Evolutionary conservation across 164 flowering plant genomes (phyloP).

Genomic region (Taxillus chinensis): DNA sequence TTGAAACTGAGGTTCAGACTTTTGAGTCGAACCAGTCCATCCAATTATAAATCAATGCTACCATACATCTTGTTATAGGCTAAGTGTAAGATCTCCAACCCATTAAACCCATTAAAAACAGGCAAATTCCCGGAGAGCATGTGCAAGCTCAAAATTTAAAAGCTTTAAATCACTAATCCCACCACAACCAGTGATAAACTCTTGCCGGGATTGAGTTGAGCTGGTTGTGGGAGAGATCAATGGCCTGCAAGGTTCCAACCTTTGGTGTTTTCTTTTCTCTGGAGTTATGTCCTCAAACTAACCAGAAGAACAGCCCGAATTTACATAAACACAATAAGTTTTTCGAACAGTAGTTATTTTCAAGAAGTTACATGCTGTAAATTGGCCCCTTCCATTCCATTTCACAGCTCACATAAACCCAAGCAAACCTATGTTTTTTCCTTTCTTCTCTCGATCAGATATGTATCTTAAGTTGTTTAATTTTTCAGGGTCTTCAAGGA

Average conservation of each 20-base stretch:
- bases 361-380: too few relatives aligned
- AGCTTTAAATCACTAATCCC: constrained; percentile 24
- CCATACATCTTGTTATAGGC: constrained; percentile 41
- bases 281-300: too few relatives aligned
- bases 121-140: constrained; percentile 31
- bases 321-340: too few relatives aligned
- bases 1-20: constrained; percentile 36
- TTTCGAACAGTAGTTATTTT: too few relatives aligned
- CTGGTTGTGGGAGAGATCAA: constrained; percentile 44
- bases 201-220: constrained; percentile 32
- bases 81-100: constrained; percentile 45
- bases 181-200: constrained; percentile 40
- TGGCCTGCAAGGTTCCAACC: constrained; percentile 34
- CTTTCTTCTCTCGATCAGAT: too few relatives aligned
- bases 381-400: too few relatives aligned
- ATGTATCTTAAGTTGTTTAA: too few relatives aligned
- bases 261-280: too few relatives aligned
- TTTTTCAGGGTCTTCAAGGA: too few relatives aligned
- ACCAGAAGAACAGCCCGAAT: too few relatives aligned
- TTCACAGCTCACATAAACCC: too few relatives aligned
- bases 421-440: too few relatives aligned
- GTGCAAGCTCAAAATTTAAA: constrained; percentile 47
- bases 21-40: constrained; percentile 29
- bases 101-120: constrained; percentile 32
- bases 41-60: constrained; percentile 26